Conservation (phyloP, 192 early-diverging fungal genomes). For the Podila minutissima region DNA sequence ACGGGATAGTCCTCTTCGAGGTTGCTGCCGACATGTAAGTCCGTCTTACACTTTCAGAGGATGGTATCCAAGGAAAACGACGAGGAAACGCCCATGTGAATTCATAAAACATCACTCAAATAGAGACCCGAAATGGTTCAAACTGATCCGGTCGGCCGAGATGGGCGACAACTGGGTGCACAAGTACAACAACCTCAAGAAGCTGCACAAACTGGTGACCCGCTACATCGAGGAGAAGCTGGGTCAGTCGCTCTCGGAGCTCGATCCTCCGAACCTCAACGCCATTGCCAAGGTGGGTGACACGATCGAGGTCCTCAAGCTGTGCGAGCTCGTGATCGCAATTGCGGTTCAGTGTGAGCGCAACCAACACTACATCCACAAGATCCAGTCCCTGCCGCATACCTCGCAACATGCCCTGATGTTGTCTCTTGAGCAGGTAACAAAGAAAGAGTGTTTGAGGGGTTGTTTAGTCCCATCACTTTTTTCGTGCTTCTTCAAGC, state of each 20-base stretch:
- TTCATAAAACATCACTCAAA: neutral
- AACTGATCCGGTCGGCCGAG: constrained; percentile 72
- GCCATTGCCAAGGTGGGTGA: constrained; percentile 87
- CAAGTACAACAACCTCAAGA: constrained; percentile 93
- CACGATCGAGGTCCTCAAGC: constrained; percentile 73
- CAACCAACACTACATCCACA: constrained; percentile 86
- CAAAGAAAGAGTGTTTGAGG: too few relatives aligned
- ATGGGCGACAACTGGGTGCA: constrained; percentile 95
- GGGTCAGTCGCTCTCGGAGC: constrained; percentile 65
- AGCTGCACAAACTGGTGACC: constrained; percentile 84
- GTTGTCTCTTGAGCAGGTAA: constrained; percentile 90
- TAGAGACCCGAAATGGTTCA: constrained; percentile 95
- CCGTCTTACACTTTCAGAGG: neutral
- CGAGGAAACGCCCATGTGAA: too few relatives aligned
- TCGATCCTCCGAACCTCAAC: constrained; percentile 81
- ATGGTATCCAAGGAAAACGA: too few relatives aligned
- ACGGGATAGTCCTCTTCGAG: constrained; percentile 85
- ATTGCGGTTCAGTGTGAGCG: constrained; percentile 88
- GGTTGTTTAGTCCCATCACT: too few relatives aligned
- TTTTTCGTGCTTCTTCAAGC: too few relatives aligned
- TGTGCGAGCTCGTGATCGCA: constrained; percentile 85
- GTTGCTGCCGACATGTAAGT: constrained; percentile 86
- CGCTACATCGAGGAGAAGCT: constrained; percentile 91
- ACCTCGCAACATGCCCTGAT: constrained; percentile 87
- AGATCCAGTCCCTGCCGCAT: constrained; percentile 80